phyloP scores from a whole-genome alignment of 208 protist species.

The Acanthamoeba triangularis region DNA sequence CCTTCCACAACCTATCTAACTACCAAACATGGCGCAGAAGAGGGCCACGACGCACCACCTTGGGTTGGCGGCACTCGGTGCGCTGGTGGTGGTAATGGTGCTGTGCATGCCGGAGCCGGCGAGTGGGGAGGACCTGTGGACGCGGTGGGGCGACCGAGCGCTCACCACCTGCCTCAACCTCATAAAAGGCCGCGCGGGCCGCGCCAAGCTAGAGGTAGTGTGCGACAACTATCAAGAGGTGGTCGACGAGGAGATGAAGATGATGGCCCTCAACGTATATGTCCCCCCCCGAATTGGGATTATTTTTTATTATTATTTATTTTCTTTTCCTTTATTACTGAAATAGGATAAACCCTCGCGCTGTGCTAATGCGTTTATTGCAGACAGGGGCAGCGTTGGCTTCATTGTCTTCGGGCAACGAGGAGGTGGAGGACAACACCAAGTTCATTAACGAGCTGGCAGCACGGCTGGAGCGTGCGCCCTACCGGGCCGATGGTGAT shows the following conservation, averaged over 20 bases:
- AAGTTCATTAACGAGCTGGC: neutral
- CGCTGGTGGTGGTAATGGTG: neutral
- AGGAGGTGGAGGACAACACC: neutral
- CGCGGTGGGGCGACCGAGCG: conserved; percentile 17
- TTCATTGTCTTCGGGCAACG: no score
- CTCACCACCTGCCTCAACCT: neutral
- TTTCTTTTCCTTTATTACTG: neutral
- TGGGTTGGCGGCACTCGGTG: neutral
- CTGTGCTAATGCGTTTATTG: no score
- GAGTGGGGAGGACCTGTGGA: conserved; percentile 20
- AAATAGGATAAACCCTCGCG: no score
- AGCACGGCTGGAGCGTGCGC: neutral
- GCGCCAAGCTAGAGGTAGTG: neutral
- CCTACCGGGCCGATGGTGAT: neutral
- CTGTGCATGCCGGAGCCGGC: neutral
- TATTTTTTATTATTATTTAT: neutral
- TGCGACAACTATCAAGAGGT: conserved; percentile 45
- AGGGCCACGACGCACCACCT: neutral
- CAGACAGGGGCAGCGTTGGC: neutral
- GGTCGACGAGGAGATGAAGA: conserved; percentile 6
- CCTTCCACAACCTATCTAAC: no score
- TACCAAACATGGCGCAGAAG: neutral
- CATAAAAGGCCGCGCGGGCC: neutral
- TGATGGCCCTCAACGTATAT: conserved; percentile 51
- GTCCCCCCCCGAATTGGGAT: neutral